These are phyloP conservation scores for Colletotrichum viniferum DNA, from an alignment of 2,329 filamentous ascomycete genomes.

Conservation along the genomic window DNA sequence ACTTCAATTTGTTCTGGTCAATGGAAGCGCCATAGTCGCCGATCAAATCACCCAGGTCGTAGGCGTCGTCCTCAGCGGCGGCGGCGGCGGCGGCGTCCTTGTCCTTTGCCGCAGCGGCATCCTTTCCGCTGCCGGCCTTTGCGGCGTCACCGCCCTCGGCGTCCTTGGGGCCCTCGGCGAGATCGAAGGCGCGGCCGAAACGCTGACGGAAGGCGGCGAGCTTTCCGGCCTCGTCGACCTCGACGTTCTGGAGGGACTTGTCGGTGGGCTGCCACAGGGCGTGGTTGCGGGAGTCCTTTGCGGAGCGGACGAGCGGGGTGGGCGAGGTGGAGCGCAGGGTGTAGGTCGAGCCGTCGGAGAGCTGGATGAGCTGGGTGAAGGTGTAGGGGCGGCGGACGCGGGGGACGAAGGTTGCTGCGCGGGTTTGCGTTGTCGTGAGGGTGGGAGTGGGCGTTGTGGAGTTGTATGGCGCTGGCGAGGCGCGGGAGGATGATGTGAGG, in stretches of 20 bases:
- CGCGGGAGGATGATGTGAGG: slow-evolving; percentile 12
- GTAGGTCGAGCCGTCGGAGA: slow-evolving; percentile 89
- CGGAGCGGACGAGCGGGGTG: slow-evolving; percentile 58
- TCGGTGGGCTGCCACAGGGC: slow-evolving; percentile 89
- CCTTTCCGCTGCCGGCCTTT: neutral
- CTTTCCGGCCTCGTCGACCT: slow-evolving; percentile 93
- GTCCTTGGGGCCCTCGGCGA: slow-evolving; percentile 37
- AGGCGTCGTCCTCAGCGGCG: slow-evolving; percentile 24
- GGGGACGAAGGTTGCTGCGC: slow-evolving; percentile 82
- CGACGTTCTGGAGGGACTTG: slow-evolving; percentile 81
- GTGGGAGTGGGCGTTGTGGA: neutral
- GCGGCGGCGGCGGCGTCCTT: slow-evolving; percentile 7
- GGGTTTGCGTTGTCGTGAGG: slow-evolving; percentile 55
- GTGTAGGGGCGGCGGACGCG: slow-evolving; percentile 93
- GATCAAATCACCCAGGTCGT: slow-evolving; percentile 55
- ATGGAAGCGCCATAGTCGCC: slow-evolving; percentile 45
- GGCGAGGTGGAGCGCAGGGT: slow-evolving; percentile 80
- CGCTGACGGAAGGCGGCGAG: slow-evolving; percentile 83
- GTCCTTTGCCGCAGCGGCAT: slow-evolving; percentile 27
- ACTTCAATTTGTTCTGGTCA: slow-evolving; percentile 37
- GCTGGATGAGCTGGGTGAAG: slow-evolving; percentile 95
- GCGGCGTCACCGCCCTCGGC: slow-evolving; percentile 26
- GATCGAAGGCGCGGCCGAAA: slow-evolving; percentile 86
- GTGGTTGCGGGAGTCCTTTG: slow-evolving; percentile 89
- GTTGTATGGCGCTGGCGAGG: slow-evolving; percentile 33